These are phyloP conservation scores for Camellia granthamiana DNA, from an alignment of 148 eudicot species.

Conservation along the genomic window DNA sequence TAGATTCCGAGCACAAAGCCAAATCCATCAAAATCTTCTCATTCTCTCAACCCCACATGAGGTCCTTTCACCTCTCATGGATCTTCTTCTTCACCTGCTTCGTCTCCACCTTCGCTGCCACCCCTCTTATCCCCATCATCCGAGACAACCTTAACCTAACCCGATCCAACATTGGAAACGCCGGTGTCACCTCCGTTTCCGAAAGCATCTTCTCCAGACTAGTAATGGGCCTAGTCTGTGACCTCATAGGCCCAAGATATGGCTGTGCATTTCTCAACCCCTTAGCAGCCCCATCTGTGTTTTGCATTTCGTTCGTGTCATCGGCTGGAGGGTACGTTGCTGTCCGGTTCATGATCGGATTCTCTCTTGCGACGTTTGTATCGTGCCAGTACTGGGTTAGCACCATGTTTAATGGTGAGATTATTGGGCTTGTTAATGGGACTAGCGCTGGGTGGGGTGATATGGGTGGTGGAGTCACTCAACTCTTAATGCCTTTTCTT, in stretches of 20 bases:
- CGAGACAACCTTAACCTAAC: slow-evolving; percentile 29
- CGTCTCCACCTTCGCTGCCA: slow-evolving; percentile 29
- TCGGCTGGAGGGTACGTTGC: slow-evolving; percentile 18
- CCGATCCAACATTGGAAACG: slow-evolving; percentile 25
- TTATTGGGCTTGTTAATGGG: slow-evolving; percentile 47
- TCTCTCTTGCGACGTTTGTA: slow-evolving; percentile 49
- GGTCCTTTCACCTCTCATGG: slow-evolving; percentile 31
- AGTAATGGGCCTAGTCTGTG: slow-evolving; percentile 26
- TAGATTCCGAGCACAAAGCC: slow-evolving; percentile 33
- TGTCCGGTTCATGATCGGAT: slow-evolving; percentile 54
- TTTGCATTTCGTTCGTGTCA: slow-evolving; percentile 24
- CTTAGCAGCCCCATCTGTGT: slow-evolving; percentile 23
- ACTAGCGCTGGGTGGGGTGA: slow-evolving; percentile 51
- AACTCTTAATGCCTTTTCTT: slow-evolving; percentile 44
- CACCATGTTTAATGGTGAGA: slow-evolving; percentile 44
- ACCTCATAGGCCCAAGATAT: slow-evolving; percentile 25
- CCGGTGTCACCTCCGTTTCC: slow-evolving; percentile 30
- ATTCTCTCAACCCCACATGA: slow-evolving; percentile 25
- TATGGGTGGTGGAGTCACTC: slow-evolving; percentile 57
- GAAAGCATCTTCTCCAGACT: slow-evolving; percentile 29
- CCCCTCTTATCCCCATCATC: slow-evolving; percentile 29
- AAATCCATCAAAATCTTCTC: slow-evolving; percentile 24
- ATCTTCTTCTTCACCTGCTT: slow-evolving; percentile 26
- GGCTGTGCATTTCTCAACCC: slow-evolving; percentile 24
- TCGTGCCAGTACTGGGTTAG: slow-evolving; percentile 55